phyloP scores from a whole-genome alignment of 2,329 filamentous ascomycete species.

The Phialophora macrospora region DNA sequence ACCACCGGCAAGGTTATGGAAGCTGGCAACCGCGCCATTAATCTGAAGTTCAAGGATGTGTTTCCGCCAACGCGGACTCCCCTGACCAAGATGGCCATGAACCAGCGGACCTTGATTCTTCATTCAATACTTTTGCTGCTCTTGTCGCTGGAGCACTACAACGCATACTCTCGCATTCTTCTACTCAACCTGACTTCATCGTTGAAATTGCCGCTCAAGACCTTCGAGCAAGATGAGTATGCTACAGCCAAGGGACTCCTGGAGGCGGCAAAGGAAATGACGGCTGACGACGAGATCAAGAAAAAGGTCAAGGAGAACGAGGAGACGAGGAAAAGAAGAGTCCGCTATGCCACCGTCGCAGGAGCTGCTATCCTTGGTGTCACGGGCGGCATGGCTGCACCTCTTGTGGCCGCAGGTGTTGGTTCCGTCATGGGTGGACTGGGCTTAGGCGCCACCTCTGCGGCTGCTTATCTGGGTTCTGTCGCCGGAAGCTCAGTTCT shows the following conservation, averaged over 20 bases:
- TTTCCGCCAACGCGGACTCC: slow-evolving; percentile 66
- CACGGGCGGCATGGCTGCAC: slow-evolving; percentile 77
- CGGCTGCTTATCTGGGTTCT: slow-evolving; percentile 77
- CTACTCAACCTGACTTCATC: slow-evolving; percentile 73
- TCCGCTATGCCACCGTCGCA: slow-evolving; percentile 83
- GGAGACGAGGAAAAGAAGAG: slow-evolving; percentile 72
- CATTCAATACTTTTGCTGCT: slow-evolving; percentile 74
- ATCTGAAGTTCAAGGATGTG: slow-evolving; percentile 49
- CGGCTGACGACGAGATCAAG: slow-evolving; percentile 75
- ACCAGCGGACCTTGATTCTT: slow-evolving; percentile 69
- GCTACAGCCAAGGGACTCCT: slow-evolving; percentile 76
- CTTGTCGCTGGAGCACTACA: slow-evolving; percentile 78
- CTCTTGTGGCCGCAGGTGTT: slow-evolving; percentile 77
- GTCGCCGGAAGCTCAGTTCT: slow-evolving; percentile 79
- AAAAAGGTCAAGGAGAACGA: slow-evolving; percentile 72
- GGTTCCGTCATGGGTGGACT: slow-evolving; percentile 78
- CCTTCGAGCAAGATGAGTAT: slow-evolving; percentile 72
- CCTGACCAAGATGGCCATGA: slow-evolving; percentile 63
- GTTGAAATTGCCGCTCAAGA: slow-evolving; percentile 67
- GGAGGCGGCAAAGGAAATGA: slow-evolving; percentile 75
- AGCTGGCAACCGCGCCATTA: slow-evolving; percentile 24
- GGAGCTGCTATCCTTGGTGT: slow-evolving; percentile 85
- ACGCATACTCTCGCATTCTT: slow-evolving; percentile 72
- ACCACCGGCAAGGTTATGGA: slow-evolving; percentile 29
- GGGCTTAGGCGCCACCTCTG: slow-evolving; percentile 73